Evolutionary conservation across 1,284 basidiomycete species (phyloP).

Genomic region (Naganishia sp.): DNA sequence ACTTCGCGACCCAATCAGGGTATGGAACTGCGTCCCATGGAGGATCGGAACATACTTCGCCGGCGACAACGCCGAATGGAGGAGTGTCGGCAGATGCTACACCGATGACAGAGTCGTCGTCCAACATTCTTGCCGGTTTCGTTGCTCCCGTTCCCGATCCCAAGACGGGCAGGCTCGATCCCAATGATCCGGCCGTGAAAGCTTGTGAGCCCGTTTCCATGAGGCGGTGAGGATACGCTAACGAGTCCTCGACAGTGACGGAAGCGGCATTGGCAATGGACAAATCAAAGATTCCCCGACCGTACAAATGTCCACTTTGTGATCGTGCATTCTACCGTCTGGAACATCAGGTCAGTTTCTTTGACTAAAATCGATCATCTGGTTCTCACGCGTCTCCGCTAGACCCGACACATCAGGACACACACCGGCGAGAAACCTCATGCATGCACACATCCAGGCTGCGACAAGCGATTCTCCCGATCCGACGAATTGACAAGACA

Average conservation of each 20-base stretch:
- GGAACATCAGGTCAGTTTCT: constrained; percentile 77
- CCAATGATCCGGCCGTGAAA: constrained; percentile 55
- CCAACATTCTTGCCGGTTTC: constrained; percentile 19
- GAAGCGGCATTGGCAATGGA: constrained; percentile 56
- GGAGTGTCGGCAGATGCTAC: background rate
- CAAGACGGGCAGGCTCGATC: constrained; percentile 54
- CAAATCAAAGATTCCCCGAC: constrained; percentile 64
- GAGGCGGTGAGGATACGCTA: background rate
- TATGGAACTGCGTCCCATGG: background rate
- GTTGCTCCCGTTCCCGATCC: constrained; percentile 49
- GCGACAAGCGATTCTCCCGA: constrained; percentile 96
- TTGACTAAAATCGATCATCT: constrained; percentile 4
- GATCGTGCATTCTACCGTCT: constrained; percentile 85
- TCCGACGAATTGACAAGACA: constrained; percentile 97
- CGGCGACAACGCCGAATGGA: constrained; percentile 11
- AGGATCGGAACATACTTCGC: constrained; percentile 8
- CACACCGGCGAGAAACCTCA: constrained; percentile 99
- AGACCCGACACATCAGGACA: constrained; percentile 97
- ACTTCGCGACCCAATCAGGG: background rate
- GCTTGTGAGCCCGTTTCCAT: constrained; percentile 38
- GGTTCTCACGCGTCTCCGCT: constrained; percentile 36
- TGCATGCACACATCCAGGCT: constrained; percentile 86
- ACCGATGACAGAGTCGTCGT: background rate
- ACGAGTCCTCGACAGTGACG: constrained; percentile 37
- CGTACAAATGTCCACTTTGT: constrained; percentile 95